Evolutionary conservation across 441 rosid species (phyloP).

Genomic region (Omphalea diandra): DNA sequence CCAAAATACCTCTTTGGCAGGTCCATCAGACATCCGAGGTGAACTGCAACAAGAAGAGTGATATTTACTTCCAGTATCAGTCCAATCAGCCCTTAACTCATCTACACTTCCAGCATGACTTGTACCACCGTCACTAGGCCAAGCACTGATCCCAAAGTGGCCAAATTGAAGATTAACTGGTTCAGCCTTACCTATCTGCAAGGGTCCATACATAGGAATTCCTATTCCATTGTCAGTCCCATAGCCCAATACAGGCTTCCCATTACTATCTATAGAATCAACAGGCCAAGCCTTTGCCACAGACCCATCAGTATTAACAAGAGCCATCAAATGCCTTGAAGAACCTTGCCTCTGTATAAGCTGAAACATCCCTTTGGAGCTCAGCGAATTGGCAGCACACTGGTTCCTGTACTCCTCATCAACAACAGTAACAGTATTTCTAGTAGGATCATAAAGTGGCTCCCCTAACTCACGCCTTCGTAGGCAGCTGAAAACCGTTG

Average conservation of each 20-base stretch:
- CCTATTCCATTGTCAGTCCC: conserved; percentile 52
- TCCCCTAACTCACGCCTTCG: conserved; percentile 86
- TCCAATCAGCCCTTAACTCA: conserved; percentile 68
- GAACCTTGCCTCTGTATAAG: conserved; percentile 92
- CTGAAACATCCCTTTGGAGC: conserved; percentile 95
- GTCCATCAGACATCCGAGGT: conserved; percentile 83
- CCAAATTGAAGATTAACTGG: conserved; percentile 96
- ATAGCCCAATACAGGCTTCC: conserved; percentile 39
- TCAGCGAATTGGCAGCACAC: conserved; percentile 84
- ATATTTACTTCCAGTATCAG: conserved; percentile 75
- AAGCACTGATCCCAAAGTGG: conserved; percentile 92
- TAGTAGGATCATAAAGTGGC: conserved; percentile 68
- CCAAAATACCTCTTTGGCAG: conserved; percentile 74
- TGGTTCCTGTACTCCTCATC: conserved; percentile 94
- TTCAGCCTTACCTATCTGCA: conserved; percentile 79
- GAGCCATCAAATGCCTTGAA: conserved; percentile 95
- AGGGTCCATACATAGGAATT: conserved; percentile 75
- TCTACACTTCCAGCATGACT: conserved; percentile 88
- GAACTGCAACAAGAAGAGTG: conserved; percentile 96
- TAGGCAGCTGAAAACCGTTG: conserved; percentile 90
- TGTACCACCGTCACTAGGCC: conserved; percentile 96
- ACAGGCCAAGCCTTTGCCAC: conserved; percentile 97
- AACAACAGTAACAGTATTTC: conserved; percentile 67
- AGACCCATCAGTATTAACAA: conserved; percentile 85
- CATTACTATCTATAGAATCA: conserved; percentile 49